These are phyloP conservation scores for Haplosporangium sp. DNA, from an alignment of 371 early-diverging fungal species.

Conservation along the genomic window DNA sequence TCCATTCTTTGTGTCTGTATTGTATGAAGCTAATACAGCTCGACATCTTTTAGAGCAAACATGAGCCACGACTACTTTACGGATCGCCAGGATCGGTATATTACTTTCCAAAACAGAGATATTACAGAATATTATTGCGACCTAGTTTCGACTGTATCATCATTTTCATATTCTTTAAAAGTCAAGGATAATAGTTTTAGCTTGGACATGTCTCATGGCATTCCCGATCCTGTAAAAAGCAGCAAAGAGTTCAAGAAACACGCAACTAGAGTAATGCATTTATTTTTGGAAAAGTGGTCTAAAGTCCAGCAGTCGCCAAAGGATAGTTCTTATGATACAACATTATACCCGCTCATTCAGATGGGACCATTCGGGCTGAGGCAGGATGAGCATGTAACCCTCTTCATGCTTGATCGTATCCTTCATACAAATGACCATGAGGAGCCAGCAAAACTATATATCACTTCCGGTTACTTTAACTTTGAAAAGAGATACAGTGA, in stretches of 20 bases:
- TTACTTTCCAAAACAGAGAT: constrained; percentile 69
- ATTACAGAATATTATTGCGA: constrained; percentile 79
- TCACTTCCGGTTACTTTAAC: constrained; percentile 97
- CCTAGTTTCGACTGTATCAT: constrained; percentile 70
- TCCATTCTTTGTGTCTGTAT: too few relatives aligned
- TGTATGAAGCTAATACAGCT: too few relatives aligned
- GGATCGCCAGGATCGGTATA: constrained; percentile 95
- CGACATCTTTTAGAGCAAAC: constrained; percentile 80
- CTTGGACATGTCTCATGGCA: constrained; percentile 44
- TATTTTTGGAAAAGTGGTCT: constrained; percentile 63
- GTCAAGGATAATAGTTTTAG: constrained; percentile 16
- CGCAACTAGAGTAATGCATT: constrained; percentile 62
- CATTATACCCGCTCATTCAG: constrained; percentile 88
- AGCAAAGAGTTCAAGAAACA: constrained; percentile 69
- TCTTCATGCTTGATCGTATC: constrained; percentile 66
- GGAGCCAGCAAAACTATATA: constrained; percentile 62
- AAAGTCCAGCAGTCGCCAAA: constrained; percentile 25
- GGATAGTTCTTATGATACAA: constrained; percentile 67
- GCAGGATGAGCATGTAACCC: constrained; percentile 81
- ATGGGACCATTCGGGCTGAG: constrained; percentile 85
- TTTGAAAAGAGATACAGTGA: constrained; percentile 77
- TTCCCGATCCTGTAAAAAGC: constrained; percentile 75
- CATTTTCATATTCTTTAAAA: constrained; percentile 74
- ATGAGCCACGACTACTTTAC: constrained; percentile 94
- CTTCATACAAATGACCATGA: constrained; percentile 49